phyloP scores from a whole-genome alignment of 805 yeast species.

The Candida tammaniensis region DNA sequence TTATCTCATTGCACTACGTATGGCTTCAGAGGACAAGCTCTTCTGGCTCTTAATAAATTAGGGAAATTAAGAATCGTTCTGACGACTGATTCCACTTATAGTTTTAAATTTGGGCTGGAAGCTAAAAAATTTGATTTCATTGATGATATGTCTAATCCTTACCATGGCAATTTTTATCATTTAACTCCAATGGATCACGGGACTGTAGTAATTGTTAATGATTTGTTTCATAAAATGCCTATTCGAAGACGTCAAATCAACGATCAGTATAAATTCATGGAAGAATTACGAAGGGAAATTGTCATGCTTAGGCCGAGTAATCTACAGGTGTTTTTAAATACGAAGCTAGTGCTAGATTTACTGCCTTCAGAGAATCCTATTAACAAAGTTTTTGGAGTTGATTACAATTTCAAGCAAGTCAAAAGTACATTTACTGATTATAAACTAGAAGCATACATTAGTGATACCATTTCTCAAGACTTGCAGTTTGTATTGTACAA shows the following conservation, averaged over 20 bases:
- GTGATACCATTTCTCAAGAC: neutral
- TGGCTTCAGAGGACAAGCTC: conserved; percentile 77
- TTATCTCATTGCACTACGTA: conserved; percentile 39
- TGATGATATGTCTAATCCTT: neutral
- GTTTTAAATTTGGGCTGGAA: too few relatives aligned
- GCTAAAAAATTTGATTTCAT: neutral
- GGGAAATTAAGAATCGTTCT: neutral
- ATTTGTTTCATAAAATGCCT: conserved; percentile 42
- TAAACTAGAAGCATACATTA: neutral
- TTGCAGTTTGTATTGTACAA: conserved; percentile 8
- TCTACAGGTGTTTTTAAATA: neutral
- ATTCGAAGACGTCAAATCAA: conserved; percentile 44
- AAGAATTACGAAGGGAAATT: neutral
- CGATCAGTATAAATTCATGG: neutral
- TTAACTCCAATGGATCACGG: conserved; percentile 22
- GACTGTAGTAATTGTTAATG: conserved; percentile 33
- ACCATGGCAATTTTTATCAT: neutral
- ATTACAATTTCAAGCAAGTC: neutral
- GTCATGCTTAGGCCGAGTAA: neutral
- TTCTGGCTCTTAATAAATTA: conserved; percentile 41
- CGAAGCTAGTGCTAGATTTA: neutral
- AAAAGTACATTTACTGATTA: neutral
- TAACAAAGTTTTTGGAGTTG: neutral
- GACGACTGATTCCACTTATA: too few relatives aligned
- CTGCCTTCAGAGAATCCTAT: neutral